Conservation (phyloP, 129 eudicot genomes). For the Flaveria sonorensis region DNA sequence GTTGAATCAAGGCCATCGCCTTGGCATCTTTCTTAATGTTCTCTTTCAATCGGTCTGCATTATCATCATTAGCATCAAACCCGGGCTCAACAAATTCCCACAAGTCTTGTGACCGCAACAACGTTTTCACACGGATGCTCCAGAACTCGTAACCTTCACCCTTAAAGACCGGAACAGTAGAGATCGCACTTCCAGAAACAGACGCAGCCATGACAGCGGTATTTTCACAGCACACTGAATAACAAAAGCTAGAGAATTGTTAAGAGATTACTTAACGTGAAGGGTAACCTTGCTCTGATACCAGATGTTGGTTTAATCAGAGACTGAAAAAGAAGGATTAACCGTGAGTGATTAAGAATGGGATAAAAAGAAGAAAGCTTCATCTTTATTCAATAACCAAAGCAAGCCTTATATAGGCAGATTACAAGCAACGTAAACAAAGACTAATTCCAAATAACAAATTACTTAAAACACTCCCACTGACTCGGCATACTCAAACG, state of each 20-base stretch:
- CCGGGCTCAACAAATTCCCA: not conserved
- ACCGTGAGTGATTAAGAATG: no score
- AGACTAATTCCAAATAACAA: no score
- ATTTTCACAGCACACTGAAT: not conserved
- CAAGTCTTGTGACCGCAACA: not conserved
- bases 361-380: no score
- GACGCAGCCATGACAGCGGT: not conserved
- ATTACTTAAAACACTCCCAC: no score
- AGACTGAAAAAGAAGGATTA: not conserved
- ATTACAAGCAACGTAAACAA: no score
- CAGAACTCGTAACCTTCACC: not conserved
- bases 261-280: no score
- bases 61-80: not conserved
- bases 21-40: not conserved
- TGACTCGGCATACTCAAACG: no score
- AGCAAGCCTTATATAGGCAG: no score
- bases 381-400: no score
- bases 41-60: not conserved
- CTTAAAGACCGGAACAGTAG: not conserved
- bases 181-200: not conserved
- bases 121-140: not conserved
- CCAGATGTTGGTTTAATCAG: no score
- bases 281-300: no score
- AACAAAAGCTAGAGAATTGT: no score
- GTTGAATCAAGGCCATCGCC: not conserved